Base-by-base conservation (phyloP, 441 rosid species). In the Manihot esculenta region DNA sequence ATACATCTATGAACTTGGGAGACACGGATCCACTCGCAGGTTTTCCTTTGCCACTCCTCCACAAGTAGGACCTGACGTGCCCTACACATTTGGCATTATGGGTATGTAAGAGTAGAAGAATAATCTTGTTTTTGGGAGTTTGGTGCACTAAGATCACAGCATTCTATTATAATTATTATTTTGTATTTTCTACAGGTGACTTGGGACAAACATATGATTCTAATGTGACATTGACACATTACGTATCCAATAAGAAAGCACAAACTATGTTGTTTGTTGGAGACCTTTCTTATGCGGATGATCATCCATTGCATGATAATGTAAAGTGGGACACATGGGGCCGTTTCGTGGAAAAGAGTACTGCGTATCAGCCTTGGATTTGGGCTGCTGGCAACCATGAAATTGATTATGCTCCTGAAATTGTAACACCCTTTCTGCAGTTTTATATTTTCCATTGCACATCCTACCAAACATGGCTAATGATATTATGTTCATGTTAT, bases 341-440 rank as follows among this genome's bases (percentile, higher is more conserved):
- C 0, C 78, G 94, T 7, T 88, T 86, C 21, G 72, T 78, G 0
- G 96, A 88, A 72, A 83, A 72, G 27, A 81, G 83, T 26, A 50
- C 85, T 2, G 94, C 94, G 0, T 87, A 81, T 74, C 92, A 88
- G 70, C 85, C 93, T 13, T 88, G 86, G 85, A 88, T 88, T 12
- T 84, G 84, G 84, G 74, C 80, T 20, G 81, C 92, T 8, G 94
- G 94, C 47, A 86, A 88, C 66, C 97, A 88, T 51, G 97, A 90
- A 69, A 17, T 91, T 15, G 94, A 89, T 77, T 83, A 26, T 55
- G 86, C 80, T 18, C 86, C 78, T 1, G 66, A 69, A n/a, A 58
- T 88, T 70, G 93, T 88, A 83, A 80, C 80, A 17, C n/a, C n/a
- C 23, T 50, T 35, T 42, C 2, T 10, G 30, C 45, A 14, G 17